These are phyloP conservation scores for Terana coerulea DNA, from an alignment of 768 basidiomycete species.

Conservation along the genomic window DNA sequence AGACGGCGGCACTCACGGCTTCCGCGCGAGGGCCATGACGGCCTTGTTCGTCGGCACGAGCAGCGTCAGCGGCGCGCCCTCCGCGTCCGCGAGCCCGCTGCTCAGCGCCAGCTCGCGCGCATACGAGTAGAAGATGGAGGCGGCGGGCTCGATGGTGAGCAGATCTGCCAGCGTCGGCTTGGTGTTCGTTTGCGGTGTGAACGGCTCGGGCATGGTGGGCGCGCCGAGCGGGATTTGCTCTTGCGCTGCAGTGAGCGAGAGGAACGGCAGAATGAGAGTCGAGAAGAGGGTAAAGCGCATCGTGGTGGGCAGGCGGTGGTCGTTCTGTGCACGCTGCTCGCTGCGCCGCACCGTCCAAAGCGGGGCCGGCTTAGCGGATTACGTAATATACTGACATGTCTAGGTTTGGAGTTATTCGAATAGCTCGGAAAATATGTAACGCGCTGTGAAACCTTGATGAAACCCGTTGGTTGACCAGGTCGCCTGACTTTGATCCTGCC, in stretches of 20 bases:
- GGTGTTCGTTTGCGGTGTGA: conserved; percentile 35
- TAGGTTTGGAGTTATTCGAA: not conserved
- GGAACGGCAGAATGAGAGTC: conserved; percentile 26
- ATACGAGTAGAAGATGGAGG: conserved; percentile 84
- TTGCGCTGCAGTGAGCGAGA: conserved; percentile 26
- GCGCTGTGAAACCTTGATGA: too few relatives aligned
- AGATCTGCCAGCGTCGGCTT: conserved; percentile 68
- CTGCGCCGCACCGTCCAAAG: not conserved
- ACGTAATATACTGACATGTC: not conserved
- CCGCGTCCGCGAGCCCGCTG: conserved; percentile 35
- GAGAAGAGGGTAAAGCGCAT: conserved; percentile 25
- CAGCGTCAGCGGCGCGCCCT: conserved; percentile 44
- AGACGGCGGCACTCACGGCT: conserved; percentile 59
- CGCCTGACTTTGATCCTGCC: too few relatives aligned
- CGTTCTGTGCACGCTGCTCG: not conserved
- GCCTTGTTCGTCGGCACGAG: conserved; percentile 88
- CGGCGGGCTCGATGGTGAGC: conserved; percentile 69
- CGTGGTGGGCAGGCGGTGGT: conserved; percentile 1
- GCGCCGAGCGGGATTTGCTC: conserved; percentile 28
- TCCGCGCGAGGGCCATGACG: conserved; percentile 72
- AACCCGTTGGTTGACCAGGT: too few relatives aligned
- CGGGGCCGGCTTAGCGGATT: not conserved
- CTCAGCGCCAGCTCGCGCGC: conserved; percentile 70
- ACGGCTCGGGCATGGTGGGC: conserved; percentile 15
- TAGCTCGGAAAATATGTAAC: too few relatives aligned